Conservation (phyloP, 805 yeast genomes). For the Priceomyces carsonii region DNA sequence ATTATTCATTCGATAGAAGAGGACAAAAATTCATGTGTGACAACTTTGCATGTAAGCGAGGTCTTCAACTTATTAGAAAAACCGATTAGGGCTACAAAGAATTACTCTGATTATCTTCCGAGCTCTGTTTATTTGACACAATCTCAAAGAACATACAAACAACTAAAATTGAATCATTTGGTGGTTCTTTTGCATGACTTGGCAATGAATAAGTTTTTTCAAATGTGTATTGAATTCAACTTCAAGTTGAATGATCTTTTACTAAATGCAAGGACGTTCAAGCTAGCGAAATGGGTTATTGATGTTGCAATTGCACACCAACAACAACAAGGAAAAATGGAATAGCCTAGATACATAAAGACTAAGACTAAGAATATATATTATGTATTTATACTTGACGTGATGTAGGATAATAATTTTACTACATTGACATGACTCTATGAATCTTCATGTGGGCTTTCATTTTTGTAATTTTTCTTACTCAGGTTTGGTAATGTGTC, state of each 20-base stretch:
- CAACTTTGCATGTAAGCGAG: slow-evolving; percentile 55
- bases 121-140: slow-evolving; percentile 49
- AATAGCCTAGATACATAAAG: slow-evolving; percentile 3
- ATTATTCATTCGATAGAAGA: slow-evolving; percentile 63
- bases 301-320: slow-evolving; percentile 59
- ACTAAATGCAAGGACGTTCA: slow-evolving; percentile 61
- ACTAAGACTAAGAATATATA: neutral
- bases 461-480: slow-evolving; percentile 10
- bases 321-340: slow-evolving; percentile 10
- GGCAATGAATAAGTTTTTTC: slow-evolving; percentile 62
- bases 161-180: slow-evolving; percentile 33
- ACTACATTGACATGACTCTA: no score
- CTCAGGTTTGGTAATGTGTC: slow-evolving; percentile 49
- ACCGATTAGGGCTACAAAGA: slow-evolving; percentile 47
- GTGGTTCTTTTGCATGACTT: slow-evolving; percentile 62
- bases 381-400: neutral
- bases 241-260: slow-evolving; percentile 63
- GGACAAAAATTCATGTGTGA: slow-evolving; percentile 57
- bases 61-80: slow-evolving; percentile 59
- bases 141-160: slow-evolving; percentile 14
- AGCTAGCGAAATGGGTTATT: slow-evolving; percentile 71
- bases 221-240: slow-evolving; percentile 64
- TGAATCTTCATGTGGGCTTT: slow-evolving; percentile 1
- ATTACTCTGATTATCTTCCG: slow-evolving; percentile 39
- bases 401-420: no score